phyloP scores from a whole-genome alignment of 176 grass and related monocot genomes.

The Musa acuminata region DNA sequence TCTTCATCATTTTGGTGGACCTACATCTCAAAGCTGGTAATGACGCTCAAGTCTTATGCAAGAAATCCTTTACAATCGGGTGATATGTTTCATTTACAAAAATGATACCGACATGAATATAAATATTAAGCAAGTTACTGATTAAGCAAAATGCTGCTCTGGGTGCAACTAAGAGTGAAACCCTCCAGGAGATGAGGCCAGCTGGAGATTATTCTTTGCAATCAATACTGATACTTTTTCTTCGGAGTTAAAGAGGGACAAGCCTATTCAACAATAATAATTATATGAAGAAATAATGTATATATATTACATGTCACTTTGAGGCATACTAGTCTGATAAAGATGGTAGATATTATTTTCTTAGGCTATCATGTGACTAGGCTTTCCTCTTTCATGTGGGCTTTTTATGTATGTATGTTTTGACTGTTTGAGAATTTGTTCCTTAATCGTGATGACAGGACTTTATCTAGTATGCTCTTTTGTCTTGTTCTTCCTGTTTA shows the following conservation, averaged over 20 bases:
- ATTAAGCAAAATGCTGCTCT: too few relatives aligned
- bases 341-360: not conserved
- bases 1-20: not conserved
- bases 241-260: not conserved
- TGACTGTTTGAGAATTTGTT: not conserved
- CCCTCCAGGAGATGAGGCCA: not conserved
- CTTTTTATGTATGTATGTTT: not conserved
- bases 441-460: not conserved
- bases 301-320: not conserved
- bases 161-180: not conserved
- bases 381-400: not conserved
- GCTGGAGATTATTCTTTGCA: not conserved
- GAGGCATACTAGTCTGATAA: not conserved
- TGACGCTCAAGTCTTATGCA: not conserved
- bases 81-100: not conserved
- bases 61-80: not conserved
- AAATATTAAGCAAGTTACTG: not conserved
- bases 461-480: not conserved
- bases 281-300: not conserved
- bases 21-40: not conserved
- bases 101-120: not conserved
- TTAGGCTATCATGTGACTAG: not conserved
- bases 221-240: too few relatives aligned
- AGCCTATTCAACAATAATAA: not conserved
- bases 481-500: not conserved